Evolutionary conservation across 2,329 filamentous ascomycete genomes (phyloP).

Genomic region (Curvularia eragrostidis): DNA sequence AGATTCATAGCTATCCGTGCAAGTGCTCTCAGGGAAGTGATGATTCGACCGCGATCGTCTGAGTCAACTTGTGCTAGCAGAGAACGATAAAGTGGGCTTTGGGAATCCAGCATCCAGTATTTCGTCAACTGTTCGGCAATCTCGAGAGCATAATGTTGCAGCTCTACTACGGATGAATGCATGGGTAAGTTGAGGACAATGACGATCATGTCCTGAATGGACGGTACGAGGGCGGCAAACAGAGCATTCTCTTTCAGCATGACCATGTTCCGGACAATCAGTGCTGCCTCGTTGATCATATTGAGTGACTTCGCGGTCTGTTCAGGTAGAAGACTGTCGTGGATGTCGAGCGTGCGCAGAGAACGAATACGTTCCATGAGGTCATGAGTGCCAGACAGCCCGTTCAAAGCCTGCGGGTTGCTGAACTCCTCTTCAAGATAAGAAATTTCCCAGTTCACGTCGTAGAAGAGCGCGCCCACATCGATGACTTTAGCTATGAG

Average conservation of each 20-base stretch:
- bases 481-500: conserved; percentile 84
- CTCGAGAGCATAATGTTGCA: conserved; percentile 90
- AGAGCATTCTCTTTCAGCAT: conserved; percentile 86
- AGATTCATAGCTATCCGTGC: conserved; percentile 88
- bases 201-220: conserved; percentile 81
- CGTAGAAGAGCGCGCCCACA: conserved; percentile 78
- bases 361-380: conserved; percentile 74
- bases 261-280: conserved; percentile 96
- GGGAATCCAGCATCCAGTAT: conserved; percentile 72
- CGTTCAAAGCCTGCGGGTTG: conserved; percentile 65
- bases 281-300: conserved; percentile 81
- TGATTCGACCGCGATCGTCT: conserved; percentile 79
- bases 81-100: conserved; percentile 80
- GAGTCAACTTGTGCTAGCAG: conserved; percentile 63
- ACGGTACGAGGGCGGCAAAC: conserved; percentile 76
- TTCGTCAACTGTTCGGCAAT: conserved; percentile 90
- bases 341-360: conserved; percentile 64
- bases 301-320: conserved; percentile 74
- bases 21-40: conserved; percentile 80
- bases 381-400: conserved; percentile 70
- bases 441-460: conserved; percentile 79
- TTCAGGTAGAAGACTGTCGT: conserved; percentile 73
- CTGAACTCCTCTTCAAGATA: conserved; percentile 64
- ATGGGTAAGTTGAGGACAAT: conserved; percentile 80
- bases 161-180: conserved; percentile 74